Evolutionary conservation across 768 basidiomycete genomes (phyloP), one percentile per base, ranked within the genome.

Genomic region (Steccherinum ochraceum): DNA sequence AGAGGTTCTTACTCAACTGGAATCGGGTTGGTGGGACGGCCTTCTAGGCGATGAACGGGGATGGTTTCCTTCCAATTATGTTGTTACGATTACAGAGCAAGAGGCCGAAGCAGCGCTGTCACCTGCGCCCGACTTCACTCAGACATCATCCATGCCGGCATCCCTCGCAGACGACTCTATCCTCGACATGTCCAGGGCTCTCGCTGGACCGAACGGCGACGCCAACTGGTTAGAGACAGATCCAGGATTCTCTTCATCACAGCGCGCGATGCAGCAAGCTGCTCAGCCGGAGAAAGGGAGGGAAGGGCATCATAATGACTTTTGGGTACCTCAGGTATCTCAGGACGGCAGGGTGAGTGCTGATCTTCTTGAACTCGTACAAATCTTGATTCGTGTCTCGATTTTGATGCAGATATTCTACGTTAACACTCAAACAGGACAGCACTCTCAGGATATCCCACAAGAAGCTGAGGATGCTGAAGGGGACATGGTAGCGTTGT

Each of bases 11-110:
- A 89, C 87, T 11, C 86, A 84, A 59, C 82, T 97, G 49, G 88
- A 90, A 30, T 89, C 89, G 3, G 95, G 95, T 13, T 99, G 95
- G 95, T 97, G 94, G 96, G 95, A 99, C 66, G 95, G 95, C 3
- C 72, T 96, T 52, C 76, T 96, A 19, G 81, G 84, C 45, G 88
- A 90, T 49, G 86, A 89, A 65, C 82, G 95, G 46, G 95, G 95
- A 51, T 95, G 92, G 92, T 95, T 99, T 68, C 95, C 95, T 19
- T 91, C 89, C 58, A 99, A 98, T 71, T 98, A 96, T 72, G 93
- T 96, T 42, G 70, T 74, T 44, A 64, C 80, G 42, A 82, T 97
- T 50, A 77, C 81, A 21, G 88, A 90, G 55, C 84, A 89, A 61
- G 89, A 91, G 61, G 89, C 84, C 2, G 91, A 90, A 52, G 66